phyloP scores from a whole-genome alignment of 768 basidiomycete genomes.

The Boletus pseudopeckii region DNA sequence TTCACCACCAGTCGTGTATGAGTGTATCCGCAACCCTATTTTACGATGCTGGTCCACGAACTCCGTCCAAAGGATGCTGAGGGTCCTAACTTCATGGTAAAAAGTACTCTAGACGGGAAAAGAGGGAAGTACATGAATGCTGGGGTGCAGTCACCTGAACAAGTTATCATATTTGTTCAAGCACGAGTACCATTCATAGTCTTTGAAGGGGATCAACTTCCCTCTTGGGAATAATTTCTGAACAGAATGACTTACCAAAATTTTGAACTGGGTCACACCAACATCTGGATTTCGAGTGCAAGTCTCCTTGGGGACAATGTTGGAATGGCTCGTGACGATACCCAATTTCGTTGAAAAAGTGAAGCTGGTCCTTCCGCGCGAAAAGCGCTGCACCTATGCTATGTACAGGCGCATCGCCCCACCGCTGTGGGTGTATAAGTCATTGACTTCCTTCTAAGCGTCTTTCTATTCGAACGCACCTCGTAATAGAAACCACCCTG shows the following conservation, averaged over 20 bases:
- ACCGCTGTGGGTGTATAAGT: constrained; percentile 41
- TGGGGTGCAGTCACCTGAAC: constrained; percentile 35
- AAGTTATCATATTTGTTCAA: constrained; percentile 69
- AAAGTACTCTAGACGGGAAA: not conserved
- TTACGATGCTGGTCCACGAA: not conserved
- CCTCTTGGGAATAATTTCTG: not conserved
- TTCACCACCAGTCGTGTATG: not conserved
- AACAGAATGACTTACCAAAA: constrained; percentile 49
- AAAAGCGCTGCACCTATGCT: constrained; percentile 80
- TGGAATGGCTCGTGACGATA: constrained; percentile 80
- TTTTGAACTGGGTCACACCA: constrained; percentile 68
- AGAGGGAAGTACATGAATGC: constrained; percentile 2
- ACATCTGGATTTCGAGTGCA: constrained; percentile 60
- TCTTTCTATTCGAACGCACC: constrained; percentile 37
- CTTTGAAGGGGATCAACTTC: constrained; percentile 35
- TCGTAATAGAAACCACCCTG: constrained; percentile 92
- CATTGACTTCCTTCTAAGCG: not conserved
- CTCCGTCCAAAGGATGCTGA: not conserved
- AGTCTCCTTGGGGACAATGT: constrained; percentile 61
- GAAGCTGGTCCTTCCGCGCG: constrained; percentile 67
- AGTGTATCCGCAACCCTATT: not conserved
- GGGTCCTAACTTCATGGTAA: not conserved
- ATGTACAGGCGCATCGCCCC: constrained; percentile 89
- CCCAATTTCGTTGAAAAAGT: constrained; percentile 84
- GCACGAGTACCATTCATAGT: constrained; percentile 88